These are phyloP conservation scores for Scheffersomyces parashehatae DNA, from an alignment of 1,139 yeast species.

Conservation along the genomic window DNA sequence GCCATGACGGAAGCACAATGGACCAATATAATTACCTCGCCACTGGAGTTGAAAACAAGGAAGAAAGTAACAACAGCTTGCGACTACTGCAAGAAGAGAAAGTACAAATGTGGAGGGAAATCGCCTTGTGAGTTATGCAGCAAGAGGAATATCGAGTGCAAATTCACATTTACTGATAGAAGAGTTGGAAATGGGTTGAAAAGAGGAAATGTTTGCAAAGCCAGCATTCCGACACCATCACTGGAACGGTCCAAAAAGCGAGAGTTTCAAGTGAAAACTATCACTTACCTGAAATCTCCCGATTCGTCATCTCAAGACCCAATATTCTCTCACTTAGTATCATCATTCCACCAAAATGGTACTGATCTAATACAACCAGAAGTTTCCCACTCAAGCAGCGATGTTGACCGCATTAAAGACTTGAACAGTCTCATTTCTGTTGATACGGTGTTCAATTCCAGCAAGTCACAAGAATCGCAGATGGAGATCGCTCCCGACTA, in stretches of 20 bases:
- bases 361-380: neutral
- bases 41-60: conserved; percentile 9
- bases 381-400: neutral
- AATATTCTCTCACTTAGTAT: neutral
- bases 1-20: neutral
- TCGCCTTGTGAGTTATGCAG: neutral
- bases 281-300: neutral
- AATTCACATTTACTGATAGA: neutral
- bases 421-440: neutral
- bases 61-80: conserved; percentile 42
- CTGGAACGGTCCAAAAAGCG: neutral
- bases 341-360: neutral
- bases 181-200: conserved; percentile 1
- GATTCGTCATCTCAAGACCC: neutral
- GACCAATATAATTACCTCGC: neutral
- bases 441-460: neutral
- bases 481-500: neutral
- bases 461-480: neutral
- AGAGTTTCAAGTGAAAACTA: neutral
- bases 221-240: neutral
- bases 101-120: conserved; percentile 24
- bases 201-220: neutral
- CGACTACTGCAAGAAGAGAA: conserved; percentile 39
- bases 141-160: neutral
- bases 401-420: neutral